Conservation (phyloP, 306 rosid genomes). For the Senna tora region DNA sequence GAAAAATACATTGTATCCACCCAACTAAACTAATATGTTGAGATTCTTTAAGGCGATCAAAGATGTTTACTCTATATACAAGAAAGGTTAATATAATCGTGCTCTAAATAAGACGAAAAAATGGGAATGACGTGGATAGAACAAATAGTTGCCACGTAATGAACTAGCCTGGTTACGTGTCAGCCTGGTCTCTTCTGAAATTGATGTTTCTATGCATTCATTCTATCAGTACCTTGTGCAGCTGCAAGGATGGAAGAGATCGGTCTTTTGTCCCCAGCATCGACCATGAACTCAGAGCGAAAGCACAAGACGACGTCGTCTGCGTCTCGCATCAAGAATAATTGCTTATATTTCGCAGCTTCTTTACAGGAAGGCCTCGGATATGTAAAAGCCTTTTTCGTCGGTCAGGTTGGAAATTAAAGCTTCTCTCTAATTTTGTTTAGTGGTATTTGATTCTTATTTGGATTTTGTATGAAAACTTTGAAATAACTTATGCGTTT, state of each 20-base stretch:
- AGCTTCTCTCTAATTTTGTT: not conserved
- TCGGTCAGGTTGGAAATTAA: conserved; percentile 52
- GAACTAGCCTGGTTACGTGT: conserved; percentile 26
- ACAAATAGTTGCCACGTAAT: conserved; percentile 37
- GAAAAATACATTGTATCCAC: no score
- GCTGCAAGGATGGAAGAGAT: conserved; percentile 18
- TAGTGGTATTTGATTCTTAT: no score
- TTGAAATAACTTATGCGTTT: no score
- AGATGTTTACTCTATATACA: no score
- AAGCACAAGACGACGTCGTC: conserved; percentile 32
- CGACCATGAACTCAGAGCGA: not conserved
- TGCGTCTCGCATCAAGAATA: conserved; percentile 26
- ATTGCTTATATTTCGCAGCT: conserved; percentile 40
- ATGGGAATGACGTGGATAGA: conserved; percentile 20
- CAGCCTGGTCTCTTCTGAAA: not conserved
- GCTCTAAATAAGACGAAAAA: no score
- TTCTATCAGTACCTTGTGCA: not conserved
- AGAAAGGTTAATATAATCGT: no score
- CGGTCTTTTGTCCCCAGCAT: conserved; percentile 27
- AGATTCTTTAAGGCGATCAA: no score
- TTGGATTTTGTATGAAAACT: no score
- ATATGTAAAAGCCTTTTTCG: conserved; percentile 45
- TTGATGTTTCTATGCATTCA: not conserved
- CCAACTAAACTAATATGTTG: no score
- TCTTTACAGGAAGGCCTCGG: conserved; percentile 41